These are phyloP conservation scores for Arthrobotrys sinensis DNA, from an alignment of 2,329 filamentous ascomycete species.

Conservation along the genomic window DNA sequence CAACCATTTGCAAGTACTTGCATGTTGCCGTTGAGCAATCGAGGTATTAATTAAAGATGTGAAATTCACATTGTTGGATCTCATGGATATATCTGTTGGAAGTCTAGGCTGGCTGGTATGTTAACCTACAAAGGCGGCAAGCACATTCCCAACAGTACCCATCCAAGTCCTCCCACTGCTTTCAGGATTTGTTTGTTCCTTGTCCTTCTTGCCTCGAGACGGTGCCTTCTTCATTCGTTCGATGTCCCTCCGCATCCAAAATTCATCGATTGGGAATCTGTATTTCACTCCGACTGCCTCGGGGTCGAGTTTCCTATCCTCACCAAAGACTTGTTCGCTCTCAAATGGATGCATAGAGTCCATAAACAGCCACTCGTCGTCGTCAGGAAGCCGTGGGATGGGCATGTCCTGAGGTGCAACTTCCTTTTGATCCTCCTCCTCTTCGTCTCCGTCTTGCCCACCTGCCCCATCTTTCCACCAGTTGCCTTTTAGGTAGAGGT, in stretches of 20 bases:
- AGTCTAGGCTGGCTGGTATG: not conserved
- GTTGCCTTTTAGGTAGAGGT: slow-evolving; percentile 41
- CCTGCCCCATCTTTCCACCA: slow-evolving; percentile 21
- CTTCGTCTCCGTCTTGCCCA: not conserved
- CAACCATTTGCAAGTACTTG: too few relatives aligned
- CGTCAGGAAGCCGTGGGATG: slow-evolving; percentile 32
- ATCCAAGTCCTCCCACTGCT: slow-evolving; percentile 37
- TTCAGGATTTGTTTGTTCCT: not conserved
- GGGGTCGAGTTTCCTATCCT: slow-evolving; percentile 51
- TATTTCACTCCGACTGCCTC: slow-evolving; percentile 38
- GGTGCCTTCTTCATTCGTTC: slow-evolving; percentile 4
- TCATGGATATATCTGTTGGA: too few relatives aligned
- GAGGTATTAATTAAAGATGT: too few relatives aligned
- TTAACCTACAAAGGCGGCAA: slow-evolving; percentile 58
- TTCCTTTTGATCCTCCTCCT: not conserved
- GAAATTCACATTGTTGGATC: too few relatives aligned
- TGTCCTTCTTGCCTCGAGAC: not conserved
- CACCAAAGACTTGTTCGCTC: slow-evolving; percentile 51
- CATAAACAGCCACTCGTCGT: slow-evolving; percentile 59
- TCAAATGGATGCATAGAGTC: slow-evolving; percentile 54
- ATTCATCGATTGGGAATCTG: slow-evolving; percentile 52
- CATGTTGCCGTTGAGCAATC: too few relatives aligned
- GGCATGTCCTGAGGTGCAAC: slow-evolving; percentile 6
- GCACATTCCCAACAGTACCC: slow-evolving; percentile 48
- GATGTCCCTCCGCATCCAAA: slow-evolving; percentile 46